These are phyloP conservation scores for Penicillium aurantiogriseum DNA, from an alignment of 2,329 filamentous ascomycete species.

Conservation along the genomic window DNA sequence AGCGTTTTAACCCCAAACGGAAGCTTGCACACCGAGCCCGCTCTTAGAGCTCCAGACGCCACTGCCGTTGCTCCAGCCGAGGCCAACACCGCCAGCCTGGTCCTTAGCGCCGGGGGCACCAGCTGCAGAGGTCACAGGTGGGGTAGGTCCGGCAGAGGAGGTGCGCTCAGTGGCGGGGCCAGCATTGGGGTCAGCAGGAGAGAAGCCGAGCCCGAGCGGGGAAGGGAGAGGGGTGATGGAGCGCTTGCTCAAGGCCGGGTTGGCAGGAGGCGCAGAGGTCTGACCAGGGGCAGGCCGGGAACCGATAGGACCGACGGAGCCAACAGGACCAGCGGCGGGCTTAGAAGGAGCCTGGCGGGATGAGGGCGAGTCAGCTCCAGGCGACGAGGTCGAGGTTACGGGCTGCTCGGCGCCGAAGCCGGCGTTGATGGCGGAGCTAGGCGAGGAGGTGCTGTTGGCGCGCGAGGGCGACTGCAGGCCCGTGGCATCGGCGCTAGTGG, in stretches of 20 bases:
- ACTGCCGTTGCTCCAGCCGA: constrained; percentile 76
- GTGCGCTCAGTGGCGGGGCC: constrained; percentile 50
- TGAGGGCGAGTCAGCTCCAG: constrained; percentile 70
- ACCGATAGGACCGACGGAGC: constrained; percentile 84
- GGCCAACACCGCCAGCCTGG: constrained; percentile 44
- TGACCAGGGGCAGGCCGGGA: constrained; percentile 71
- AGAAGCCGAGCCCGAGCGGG: constrained; percentile 74
- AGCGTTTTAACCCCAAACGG: constrained; percentile 78
- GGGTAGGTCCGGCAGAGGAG: constrained; percentile 60
- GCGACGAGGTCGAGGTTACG: constrained; percentile 81
- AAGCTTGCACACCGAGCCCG: constrained; percentile 80
- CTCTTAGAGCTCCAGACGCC: constrained; percentile 84
- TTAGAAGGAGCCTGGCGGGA: constrained; percentile 60
- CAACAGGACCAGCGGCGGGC: constrained; percentile 52
- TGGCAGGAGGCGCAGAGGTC: constrained; percentile 47
- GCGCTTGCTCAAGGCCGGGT: constrained; percentile 69
- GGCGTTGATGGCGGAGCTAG: constrained; percentile 47
- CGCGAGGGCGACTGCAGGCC: constrained; percentile 60
- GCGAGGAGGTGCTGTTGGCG: constrained; percentile 81
- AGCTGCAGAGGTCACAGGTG: constrained; percentile 48
- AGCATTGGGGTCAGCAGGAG: constrained; percentile 48
- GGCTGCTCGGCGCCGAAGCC: constrained; percentile 60
- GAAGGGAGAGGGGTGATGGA: constrained; percentile 89
- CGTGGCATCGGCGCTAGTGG: constrained; percentile 38
- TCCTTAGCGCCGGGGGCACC: constrained; percentile 37